phyloP scores from a whole-genome alignment of 805 yeast genomes.

The Pichia heedii region DNA sequence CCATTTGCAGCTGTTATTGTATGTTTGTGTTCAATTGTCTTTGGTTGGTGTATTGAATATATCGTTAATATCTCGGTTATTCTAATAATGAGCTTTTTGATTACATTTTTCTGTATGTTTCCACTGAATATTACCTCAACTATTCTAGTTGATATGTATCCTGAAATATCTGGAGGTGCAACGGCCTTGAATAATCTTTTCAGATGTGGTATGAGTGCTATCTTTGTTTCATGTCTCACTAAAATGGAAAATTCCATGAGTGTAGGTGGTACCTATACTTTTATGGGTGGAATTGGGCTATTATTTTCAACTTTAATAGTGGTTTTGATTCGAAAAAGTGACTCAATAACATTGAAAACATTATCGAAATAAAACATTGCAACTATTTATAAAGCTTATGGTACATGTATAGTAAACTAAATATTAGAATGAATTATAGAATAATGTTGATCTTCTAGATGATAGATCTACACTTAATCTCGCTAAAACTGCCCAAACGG shows the following conservation, averaged over 20 bases:
- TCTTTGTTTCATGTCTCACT: constrained; percentile 57
- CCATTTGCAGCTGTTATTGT: constrained; percentile 34
- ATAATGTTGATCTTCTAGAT: too few species aligned
- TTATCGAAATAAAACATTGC: background rate
- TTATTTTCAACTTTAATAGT: constrained; percentile 10
- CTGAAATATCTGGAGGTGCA: constrained; percentile 62
- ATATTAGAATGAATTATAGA: background rate
- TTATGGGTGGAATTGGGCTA: constrained; percentile 47
- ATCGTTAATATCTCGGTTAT: constrained; percentile 44
- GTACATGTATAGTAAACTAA: too few species aligned
- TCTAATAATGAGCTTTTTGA: constrained; percentile 46
- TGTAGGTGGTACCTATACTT: constrained; percentile 69
- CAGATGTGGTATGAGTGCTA: constrained; percentile 67
- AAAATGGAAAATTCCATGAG: constrained; percentile 50
- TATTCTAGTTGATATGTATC: constrained; percentile 67
- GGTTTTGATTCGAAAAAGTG: constrained; percentile 15
- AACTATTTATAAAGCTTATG: background rate
- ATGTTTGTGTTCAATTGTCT: constrained; percentile 34
- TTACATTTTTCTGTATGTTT: constrained; percentile 51
- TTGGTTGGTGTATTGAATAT: constrained; percentile 65
- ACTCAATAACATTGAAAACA: background rate
- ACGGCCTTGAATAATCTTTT: constrained; percentile 63
- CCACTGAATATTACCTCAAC: constrained; percentile 54
- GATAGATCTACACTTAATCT: too few species aligned
- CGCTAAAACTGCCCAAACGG: too few species aligned